These are phyloP conservation scores for Cydonia oblonga DNA, from an alignment of 331 rosid species.

Conservation along the genomic window DNA sequence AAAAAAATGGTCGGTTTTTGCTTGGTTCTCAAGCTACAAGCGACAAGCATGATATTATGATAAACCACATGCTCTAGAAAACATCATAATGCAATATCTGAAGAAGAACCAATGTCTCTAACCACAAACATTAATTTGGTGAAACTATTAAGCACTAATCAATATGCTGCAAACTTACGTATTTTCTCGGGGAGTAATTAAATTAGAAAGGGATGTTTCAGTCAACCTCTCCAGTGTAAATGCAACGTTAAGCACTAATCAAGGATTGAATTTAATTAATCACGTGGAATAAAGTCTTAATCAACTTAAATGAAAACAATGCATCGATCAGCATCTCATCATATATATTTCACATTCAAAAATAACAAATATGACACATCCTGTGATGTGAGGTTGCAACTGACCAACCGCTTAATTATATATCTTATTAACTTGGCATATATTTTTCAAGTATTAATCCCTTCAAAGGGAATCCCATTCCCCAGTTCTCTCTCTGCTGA, in stretches of 20 bases:
- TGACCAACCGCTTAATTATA: not conserved
- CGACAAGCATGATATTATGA: not conserved
- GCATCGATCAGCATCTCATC: not conserved
- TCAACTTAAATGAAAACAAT: not conserved
- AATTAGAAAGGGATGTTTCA: not conserved
- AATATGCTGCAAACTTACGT: not conserved
- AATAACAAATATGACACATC: slow-evolving; percentile 1
- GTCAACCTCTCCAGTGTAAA: not conserved
- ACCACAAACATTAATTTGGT: not conserved
- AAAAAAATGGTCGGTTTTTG: not conserved
- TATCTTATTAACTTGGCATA: not conserved
- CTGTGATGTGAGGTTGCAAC: slow-evolving; percentile 7
- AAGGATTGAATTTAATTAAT: not conserved
- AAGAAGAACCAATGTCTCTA: not conserved
- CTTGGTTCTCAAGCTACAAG: not conserved
- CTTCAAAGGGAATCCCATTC: not conserved
- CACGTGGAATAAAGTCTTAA: not conserved
- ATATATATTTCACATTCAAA: not conserved
- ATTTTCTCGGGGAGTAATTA: not conserved
- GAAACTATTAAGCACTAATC: not conserved
- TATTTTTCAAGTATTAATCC: not conserved
- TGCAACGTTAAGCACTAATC: not conserved
- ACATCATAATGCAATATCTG: not conserved
- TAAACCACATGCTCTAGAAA: not conserved
- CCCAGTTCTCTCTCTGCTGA: not conserved